phyloP scores from a whole-genome alignment of 2,329 filamentous ascomycete species.

The Alternaria consortialis region DNA sequence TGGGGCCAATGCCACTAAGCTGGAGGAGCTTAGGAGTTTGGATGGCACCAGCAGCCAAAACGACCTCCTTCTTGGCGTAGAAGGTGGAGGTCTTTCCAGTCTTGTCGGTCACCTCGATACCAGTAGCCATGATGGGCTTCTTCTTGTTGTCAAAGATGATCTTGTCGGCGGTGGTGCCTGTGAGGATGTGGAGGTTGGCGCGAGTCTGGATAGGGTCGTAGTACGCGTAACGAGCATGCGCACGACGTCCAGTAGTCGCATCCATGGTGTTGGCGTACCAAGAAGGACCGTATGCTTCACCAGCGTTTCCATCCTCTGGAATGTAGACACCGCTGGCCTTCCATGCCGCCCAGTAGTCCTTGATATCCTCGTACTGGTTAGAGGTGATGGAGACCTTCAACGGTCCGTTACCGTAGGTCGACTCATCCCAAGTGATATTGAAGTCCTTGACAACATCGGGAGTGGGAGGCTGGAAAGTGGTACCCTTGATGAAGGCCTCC shows the following conservation, averaged over 20 bases:
- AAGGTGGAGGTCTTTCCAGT: constrained; percentile 18
- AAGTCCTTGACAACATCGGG: constrained; percentile 26
- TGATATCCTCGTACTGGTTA: constrained; percentile 40
- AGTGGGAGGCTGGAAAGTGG: constrained; percentile 38
- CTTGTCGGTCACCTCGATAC: constrained; percentile 30
- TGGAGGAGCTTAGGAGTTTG: constrained; percentile 64
- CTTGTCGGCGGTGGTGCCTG: constrained; percentile 30
- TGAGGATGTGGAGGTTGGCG: constrained; percentile 39
- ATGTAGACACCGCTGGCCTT: constrained; percentile 29
- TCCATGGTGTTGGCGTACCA: constrained; percentile 44
- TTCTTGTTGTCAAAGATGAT: constrained; percentile 30
- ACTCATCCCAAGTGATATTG: constrained; percentile 41
- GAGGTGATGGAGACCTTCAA: constrained; percentile 37
- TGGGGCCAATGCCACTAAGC: constrained; percentile 45
- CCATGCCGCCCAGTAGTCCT: constrained; percentile 37
- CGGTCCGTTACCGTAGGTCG: constrained; percentile 36
- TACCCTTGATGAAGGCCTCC: constrained; percentile 40
- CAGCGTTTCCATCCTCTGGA: constrained; percentile 33
- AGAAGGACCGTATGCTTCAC: constrained; percentile 33
- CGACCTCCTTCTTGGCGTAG: constrained; percentile 59
- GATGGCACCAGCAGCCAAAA: constrained; percentile 67
- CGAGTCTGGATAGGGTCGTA: constrained; percentile 39
- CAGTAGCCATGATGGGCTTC: constrained; percentile 25
- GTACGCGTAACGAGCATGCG: constrained; percentile 41
- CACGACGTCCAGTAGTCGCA: constrained; percentile 30